Evolutionary conservation across 2,329 filamentous ascomycete species (phyloP), one percentile per base, ranked within the genome.

Genomic region (Canariomyces notabilis): DNA sequence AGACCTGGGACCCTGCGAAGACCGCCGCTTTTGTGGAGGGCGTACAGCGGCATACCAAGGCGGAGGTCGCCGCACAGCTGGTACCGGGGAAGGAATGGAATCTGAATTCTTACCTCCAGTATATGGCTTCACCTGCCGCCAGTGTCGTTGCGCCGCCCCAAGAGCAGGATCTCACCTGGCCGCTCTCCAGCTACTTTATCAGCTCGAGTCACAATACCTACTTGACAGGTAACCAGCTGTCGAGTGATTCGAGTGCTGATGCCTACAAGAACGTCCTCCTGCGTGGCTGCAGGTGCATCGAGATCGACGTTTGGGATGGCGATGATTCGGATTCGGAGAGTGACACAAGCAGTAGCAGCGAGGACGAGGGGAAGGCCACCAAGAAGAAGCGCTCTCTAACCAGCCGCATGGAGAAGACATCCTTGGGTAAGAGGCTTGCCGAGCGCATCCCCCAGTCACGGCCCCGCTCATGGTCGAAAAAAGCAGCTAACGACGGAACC

Each of bases 141-240:
- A 67, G 71, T 34, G 65, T 67, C 29, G 65, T 69, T 15, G 67
- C 64, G 1, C 71, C 72, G 2, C 64, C 64, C 16, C 57, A 59
- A 19, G 52, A 66, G 2, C 61, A 70, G 44, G 76, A 80, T 45
- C 76, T 93, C 45, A 79, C 88, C 42, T 85, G 82, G 59, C 90
- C 90, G 0, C 70, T 96, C 52, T 86, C 89, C 49, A 89, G 89
- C 67, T 96, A 96, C 67, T 95, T 89, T 67, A 88, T 96, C 62
- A 94, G 85, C 52, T 95, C 88, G 58, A 95, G 89, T 46, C 90
- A 96, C 73, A 96, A 96, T 67, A 96, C 90, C 0, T 96, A 96
- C 58, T 78, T 96, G 18, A 80, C 89, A 1, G 90, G 90, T 19
- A 87, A 91, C 61, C 90, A 96, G 70, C 80, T 95, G 12, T 88